Evolutionary conservation across 768 basidiomycete genomes (phyloP).

Genomic region (Leccinellum rugosiceps): DNA sequence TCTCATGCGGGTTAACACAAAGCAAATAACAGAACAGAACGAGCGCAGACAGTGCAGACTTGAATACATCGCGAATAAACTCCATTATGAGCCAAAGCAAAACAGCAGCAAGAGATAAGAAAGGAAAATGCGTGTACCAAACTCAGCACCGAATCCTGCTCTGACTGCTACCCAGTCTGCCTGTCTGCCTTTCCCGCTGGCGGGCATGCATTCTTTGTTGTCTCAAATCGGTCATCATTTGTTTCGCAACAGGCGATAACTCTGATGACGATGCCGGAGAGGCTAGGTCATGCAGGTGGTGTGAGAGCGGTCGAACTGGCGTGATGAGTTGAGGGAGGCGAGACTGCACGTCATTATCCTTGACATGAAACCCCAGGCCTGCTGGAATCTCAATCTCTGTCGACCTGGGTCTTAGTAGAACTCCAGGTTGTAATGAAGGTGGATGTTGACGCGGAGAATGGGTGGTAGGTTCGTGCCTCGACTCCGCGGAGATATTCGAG

Average conservation of each 20-base stretch:
- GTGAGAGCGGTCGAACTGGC: constrained; percentile 39
- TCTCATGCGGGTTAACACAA: not conserved
- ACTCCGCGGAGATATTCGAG: constrained; percentile 22
- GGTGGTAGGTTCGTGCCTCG: constrained; percentile 2
- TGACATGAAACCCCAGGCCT: constrained; percentile 2
- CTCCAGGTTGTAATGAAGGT: constrained; percentile 4
- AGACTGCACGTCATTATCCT: constrained; percentile 23
- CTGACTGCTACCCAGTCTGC: constrained; percentile 31
- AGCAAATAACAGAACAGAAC: constrained; percentile 9
- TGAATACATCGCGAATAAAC: constrained; percentile 15
- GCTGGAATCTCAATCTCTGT: not conserved
- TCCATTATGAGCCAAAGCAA: constrained; percentile 16
- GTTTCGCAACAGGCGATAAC: constrained; percentile 62
- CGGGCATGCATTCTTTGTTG: constrained; percentile 35
- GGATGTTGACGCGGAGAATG: constrained; percentile 3
- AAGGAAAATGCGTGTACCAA: not conserved
- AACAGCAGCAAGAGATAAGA: not conserved
- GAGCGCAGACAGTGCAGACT: not conserved
- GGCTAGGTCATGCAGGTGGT: constrained; percentile 32
- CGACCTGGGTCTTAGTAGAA: not conserved
- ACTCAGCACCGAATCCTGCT: constrained; percentile 30
- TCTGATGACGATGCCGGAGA: constrained; percentile 74
- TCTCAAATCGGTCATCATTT: constrained; percentile 66
- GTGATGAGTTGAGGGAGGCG: constrained; percentile 40
- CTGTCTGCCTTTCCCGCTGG: constrained; percentile 29